Evolutionary conservation across 1,284 basidiomycete genomes (phyloP), one percentile per base, ranked within the genome.

Genomic region (Fomitiporia mediterranea): DNA sequence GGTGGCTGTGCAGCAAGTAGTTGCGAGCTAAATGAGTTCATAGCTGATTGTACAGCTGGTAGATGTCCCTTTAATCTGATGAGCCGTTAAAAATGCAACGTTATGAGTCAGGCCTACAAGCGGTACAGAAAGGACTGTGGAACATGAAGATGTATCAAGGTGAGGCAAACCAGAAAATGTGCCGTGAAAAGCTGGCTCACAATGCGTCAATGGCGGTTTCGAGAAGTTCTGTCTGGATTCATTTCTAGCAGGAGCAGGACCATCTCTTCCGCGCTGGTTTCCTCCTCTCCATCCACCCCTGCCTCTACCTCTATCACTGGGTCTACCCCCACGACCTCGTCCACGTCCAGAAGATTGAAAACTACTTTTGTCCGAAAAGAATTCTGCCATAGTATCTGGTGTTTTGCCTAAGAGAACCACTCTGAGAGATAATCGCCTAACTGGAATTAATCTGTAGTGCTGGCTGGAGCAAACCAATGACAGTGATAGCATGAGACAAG

Each of bases 31-130:
- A 86, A 83, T 0, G 69, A 51, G 0, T 70, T 61, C 2, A 85
- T 64, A 3, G 64, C 67, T 6, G 65, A 57, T 32, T 74, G 75
- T 9, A 86, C 70, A 0, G 56, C 61, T 4, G 67, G 57, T 60
- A 84, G 77, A 57, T 79, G 80, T 25, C 83, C 81, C 81, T 84
- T 43, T 25, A 46, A 23, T 30, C 6, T 19, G 21, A 21, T 30
- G 39, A 32, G 17, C 35, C 23, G 8, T 19, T 44, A 6, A 13
- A 39, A 40, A 30, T 17, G 46, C n/a, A 15, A n/a, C 2, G 17
- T 7, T 4, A 8, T 35, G 2, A 30, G 30, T 21, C 6, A 25
- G 15, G 8, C 50, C 11, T 57, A 57, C 56, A 17, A 58, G 47
- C 15, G 57, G 57, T 15, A 58, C 51, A 15, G 57, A 38, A 40